A percentile compares a stretch with the other conserved stretches of the same genome.
Conservation (phyloP, 805 yeast genomes). For the Candida insectalens region DNA sequence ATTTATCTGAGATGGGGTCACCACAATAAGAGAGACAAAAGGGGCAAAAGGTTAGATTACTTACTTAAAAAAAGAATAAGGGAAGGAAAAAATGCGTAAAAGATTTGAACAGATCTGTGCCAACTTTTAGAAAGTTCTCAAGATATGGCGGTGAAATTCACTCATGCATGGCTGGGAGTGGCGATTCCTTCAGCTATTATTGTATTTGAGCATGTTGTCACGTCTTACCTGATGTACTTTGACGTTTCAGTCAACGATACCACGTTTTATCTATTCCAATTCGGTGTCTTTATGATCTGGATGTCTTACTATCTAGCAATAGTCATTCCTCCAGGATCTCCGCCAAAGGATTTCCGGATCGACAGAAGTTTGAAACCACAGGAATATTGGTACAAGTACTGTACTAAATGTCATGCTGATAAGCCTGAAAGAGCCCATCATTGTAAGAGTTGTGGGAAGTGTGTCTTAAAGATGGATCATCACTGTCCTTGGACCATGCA, state of each 20-base stretch:
- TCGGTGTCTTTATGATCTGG: constrained; percentile 45
- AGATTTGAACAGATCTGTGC: no score
- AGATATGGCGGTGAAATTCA: constrained; percentile 26
- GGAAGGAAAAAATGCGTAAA: no score
- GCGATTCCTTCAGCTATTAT: constrained; percentile 62
- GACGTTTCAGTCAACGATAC: no score
- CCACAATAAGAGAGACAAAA: no score
- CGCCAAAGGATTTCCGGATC: constrained; percentile 39
- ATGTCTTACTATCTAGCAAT: constrained; percentile 67
- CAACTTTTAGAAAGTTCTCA: no score
- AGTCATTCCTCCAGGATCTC: constrained; percentile 54
- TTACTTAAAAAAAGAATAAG: no score
- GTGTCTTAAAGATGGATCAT: constrained; percentile 89
- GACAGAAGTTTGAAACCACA: constrained; percentile 13
- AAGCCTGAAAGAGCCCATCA: constrained; percentile 86
- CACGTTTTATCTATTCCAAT: constrained; percentile 29
- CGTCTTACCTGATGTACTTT: constrained; percentile 51
- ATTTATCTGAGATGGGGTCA: no score
- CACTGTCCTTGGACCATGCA: constrained; percentile 92
- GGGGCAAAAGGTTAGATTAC: no score
- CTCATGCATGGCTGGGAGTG: constrained; percentile 40
- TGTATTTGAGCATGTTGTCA: constrained; percentile 47
- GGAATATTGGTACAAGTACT: constrained; percentile 50
- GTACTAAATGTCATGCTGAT: constrained; percentile 58
- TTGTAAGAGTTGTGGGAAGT: constrained; percentile 64